Conservation (phyloP, 305 asterid species). For the Fraxinus floribunda region DNA sequence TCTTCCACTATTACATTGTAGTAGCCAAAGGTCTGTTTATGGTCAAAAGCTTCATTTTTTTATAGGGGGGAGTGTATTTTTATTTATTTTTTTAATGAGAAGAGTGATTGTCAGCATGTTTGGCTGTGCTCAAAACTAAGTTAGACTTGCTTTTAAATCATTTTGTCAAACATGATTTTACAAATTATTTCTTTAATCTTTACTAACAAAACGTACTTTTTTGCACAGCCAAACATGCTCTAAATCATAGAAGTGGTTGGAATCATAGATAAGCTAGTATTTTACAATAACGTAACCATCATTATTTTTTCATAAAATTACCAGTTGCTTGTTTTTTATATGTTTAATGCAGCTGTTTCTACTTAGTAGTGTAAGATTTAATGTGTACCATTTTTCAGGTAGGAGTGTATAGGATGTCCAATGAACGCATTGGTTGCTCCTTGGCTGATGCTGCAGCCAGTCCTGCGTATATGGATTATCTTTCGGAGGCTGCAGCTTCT, state of each 20-base stretch:
- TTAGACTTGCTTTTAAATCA: too few relatives aligned
- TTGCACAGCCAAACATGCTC: background rate
- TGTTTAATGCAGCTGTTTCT: background rate
- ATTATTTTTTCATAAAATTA: background rate
- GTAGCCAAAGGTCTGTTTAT: background rate
- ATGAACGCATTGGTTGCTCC: conserved; percentile 81
- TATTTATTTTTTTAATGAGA: too few relatives aligned
- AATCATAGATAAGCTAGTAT: background rate
- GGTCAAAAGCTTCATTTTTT: background rate
- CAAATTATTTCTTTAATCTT: too few relatives aligned
- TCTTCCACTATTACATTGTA: background rate
- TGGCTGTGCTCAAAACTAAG: too few relatives aligned
- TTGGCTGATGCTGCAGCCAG: conserved; percentile 97
- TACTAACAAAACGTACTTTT: too few relatives aligned
- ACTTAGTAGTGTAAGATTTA: background rate
- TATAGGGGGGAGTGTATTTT: background rate
- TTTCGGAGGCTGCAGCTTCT: conserved; percentile 60
- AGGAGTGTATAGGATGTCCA: conserved; percentile 92
- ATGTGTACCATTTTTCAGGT: conserved; percentile 45
- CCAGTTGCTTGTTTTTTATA: background rate
- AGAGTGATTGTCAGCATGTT: background rate
- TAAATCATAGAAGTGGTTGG: background rate
- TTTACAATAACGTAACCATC: background rate
- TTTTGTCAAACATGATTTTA: too few relatives aligned
- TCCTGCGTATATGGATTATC: conserved; percentile 83